Base-by-base conservation (phyloP, 202 grass and related monocot genomes). In the Dendrocalamus latiflorus region DNA sequence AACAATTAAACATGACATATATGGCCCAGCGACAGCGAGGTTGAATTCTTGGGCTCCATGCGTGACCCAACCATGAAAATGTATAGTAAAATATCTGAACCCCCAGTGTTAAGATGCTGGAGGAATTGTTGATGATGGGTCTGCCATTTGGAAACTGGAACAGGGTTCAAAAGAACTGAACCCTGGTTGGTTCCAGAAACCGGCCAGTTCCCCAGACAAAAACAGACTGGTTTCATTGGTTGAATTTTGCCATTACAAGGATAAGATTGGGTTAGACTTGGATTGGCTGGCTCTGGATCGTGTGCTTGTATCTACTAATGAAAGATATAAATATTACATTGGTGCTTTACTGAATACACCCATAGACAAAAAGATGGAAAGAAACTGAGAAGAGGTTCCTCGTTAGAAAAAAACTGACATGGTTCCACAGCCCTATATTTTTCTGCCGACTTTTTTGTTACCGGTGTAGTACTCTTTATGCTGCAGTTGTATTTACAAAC, bases 271-370 rank as follows among this genome's bases (percentile, higher is more conserved):
- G 18, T 65, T 68, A 54, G 63, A 16, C n/a, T 39, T 25, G n/a
- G 2, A 10, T 25, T 79, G 47, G 47, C n/a, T 54, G 77, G 8
- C 36, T 70, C 49, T 69, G 39, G 64, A 39, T 71, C 20, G 10
- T 47, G 15, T 58, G 34, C 53, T 81, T 72, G 55, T 13, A 39
- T 63, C 13, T 50, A 26, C 14, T 73, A 49, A 51, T 17, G 24
- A 72, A 82, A 72, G 56, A 63, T 61, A 26, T 81, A 81, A 34
- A 69, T 71, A 69, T 30, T 1, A 10, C 37, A 81, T 69, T 4
- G 39, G 55, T 60, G 59, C 62, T 72, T 26, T n/a, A 39, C 20
- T 67, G 9, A 9, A 34, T 51, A 24, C 34, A 57, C 33, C 5
- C n/a, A 1, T 55, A 22, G 6, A 39, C 24, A 71, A 71, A 69